Conservation (phyloP, 169 alveolate genomes). For the Babesia caballi region DNA sequence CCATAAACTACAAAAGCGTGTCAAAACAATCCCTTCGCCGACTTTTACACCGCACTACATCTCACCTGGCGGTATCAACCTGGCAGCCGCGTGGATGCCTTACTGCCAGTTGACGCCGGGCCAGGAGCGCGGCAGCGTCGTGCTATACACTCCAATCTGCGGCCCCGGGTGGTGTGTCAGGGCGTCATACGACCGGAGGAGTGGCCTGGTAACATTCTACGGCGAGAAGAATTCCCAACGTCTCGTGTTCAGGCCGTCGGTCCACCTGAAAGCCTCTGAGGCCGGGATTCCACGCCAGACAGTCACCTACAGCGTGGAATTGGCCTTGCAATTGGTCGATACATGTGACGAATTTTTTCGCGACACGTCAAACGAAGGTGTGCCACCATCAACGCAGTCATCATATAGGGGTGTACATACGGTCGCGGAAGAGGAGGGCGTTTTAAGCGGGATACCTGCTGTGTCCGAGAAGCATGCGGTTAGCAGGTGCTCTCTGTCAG, state of each 20-base stretch:
- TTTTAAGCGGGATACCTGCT: too few relatives aligned
- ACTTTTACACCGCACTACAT: too few relatives aligned
- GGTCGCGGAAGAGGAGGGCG: too few relatives aligned
- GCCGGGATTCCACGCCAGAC: constrained; percentile 13
- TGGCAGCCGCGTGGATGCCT: constrained; percentile 35
- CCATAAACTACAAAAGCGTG: too few relatives aligned
- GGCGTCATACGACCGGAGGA: background rate
- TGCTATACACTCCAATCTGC: background rate
- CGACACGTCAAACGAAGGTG: too few relatives aligned
- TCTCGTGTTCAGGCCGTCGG: background rate
- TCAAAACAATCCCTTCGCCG: too few relatives aligned
- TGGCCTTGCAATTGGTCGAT: background rate
- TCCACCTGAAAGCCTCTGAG: background rate
- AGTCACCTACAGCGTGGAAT: background rate
- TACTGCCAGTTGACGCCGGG: constrained; percentile 56
- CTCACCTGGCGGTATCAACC: background rate
- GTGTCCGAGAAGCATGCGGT: too few relatives aligned
- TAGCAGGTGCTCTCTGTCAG: too few relatives aligned
- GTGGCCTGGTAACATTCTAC: background rate
- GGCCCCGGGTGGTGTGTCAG: background rate
- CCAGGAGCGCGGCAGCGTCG: constrained; percentile 39
- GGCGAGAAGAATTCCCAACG: background rate
- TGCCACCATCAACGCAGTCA: too few relatives aligned
- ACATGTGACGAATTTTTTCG: too few relatives aligned
- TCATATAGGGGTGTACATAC: too few relatives aligned